Evolutionary conservation across 768 basidiomycete species (phyloP).

Genomic region (Roridomyces roridus): DNA sequence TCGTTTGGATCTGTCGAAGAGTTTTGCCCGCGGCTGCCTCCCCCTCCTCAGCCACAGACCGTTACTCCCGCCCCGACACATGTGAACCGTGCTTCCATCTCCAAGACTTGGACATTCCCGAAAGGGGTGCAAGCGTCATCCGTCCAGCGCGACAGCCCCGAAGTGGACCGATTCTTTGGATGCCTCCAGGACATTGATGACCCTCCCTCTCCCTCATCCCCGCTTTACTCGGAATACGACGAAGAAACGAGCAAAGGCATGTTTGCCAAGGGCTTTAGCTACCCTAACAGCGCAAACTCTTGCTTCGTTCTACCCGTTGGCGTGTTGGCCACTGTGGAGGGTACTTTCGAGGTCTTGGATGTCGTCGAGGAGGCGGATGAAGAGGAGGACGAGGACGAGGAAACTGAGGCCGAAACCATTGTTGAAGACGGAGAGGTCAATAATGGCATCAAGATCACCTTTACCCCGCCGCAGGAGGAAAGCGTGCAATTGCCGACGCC

Average conservation of each 20-base stretch:
- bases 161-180: conserved; percentile 81
- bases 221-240: conserved; percentile 46
- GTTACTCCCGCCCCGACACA: conserved; percentile 35
- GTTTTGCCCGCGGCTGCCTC: conserved; percentile 37
- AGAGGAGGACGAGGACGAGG: conserved; percentile 48
- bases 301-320: conserved; percentile 52
- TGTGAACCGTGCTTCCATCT: conserved; percentile 49
- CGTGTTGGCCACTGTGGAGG: conserved; percentile 44
- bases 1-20: conserved; percentile 64
- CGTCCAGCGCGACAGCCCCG: conserved; percentile 40
- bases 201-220: conserved; percentile 47
- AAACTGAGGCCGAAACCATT: conserved; percentile 39
- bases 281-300: conserved; percentile 48
- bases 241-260: conserved; percentile 65
- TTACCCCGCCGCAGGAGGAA: conserved; percentile 62
- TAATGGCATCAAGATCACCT: conserved; percentile 73
- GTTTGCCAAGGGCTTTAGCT: conserved; percentile 61
- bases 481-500: conserved; percentile 24
- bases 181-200: conserved; percentile 67
- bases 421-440: conserved; percentile 51
- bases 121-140: conserved; percentile 31
- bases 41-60: conserved; percentile 30
- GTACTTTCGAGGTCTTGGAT: conserved; percentile 37
- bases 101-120: conserved; percentile 77
- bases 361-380: conserved; percentile 55